These are phyloP conservation scores for Zostera marina DNA, from an alignment of 116 monocot genomes.

Conservation along the genomic window DNA sequence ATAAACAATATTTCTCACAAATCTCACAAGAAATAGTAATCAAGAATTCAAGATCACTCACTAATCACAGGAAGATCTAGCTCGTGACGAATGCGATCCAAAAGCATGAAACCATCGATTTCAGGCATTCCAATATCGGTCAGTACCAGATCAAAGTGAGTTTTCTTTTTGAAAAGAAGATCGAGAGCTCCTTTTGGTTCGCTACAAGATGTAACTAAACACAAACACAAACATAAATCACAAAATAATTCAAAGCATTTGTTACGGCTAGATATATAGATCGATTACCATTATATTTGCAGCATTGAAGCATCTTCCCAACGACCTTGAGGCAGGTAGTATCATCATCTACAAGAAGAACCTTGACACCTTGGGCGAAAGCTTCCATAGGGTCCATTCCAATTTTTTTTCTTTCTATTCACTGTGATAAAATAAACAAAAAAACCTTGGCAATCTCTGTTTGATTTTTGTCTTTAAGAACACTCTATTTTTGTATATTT, in stretches of 20 bases:
- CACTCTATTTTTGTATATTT: too few species aligned
- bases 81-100: constrained; percentile 4
- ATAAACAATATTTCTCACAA: neutral
- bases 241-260: too few species aligned
- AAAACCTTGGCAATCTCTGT: too few species aligned
- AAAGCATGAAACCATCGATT: constrained; percentile 14
- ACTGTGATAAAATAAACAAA: too few species aligned
- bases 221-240: too few species aligned
- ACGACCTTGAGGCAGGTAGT: constrained; percentile 1
- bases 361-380: neutral
- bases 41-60: constrained; percentile 2
- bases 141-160: constrained; percentile 9
- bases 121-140: constrained; percentile 11
- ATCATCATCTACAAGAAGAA: constrained; percentile 5
- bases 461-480: too few species aligned
- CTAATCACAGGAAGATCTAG: constrained; percentile 16
- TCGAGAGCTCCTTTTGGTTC: neutral
- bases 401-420: too few species aligned
- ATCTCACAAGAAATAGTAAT: neutral
- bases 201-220: constrained; percentile 7
- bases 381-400: neutral
- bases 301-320: constrained; percentile 3
- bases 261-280: too few species aligned
- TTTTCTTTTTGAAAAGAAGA: neutral
- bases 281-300: constrained; percentile 3